Evolutionary conservation across 2,329 filamentous ascomycete genomes (phyloP).

Genomic region (Ophiostoma sp.): DNA sequence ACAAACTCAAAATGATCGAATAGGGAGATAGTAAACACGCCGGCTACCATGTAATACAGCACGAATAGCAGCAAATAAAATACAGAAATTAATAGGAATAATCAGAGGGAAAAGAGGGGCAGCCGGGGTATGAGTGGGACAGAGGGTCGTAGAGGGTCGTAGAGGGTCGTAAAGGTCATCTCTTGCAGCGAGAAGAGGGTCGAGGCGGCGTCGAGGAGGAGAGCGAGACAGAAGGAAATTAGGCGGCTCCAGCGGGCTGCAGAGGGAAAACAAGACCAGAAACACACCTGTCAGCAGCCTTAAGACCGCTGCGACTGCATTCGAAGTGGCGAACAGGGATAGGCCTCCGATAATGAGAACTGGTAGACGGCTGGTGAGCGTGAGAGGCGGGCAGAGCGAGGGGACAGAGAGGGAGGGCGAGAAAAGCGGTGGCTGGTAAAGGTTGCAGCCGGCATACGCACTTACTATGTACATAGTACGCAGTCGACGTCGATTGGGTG

Average conservation of each 20-base stretch:
- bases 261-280: not conserved
- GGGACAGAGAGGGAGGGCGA: not conserved
- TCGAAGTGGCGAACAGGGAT: not conserved
- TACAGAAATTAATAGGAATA: not conserved
- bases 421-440: slow-evolving; percentile 25
- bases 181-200: not conserved
- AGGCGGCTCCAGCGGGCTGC: not conserved
- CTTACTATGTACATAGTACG: too few relatives aligned
- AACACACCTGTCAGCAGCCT: not conserved
- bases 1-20: not conserved
- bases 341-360: not conserved
- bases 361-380: not conserved
- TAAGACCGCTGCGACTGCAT: not conserved
- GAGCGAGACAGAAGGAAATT: not conserved
- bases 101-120: not conserved
- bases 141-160: not conserved
- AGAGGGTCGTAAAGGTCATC: not conserved
- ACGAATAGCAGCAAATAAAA: slow-evolving; percentile 3
- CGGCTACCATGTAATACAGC: not conserved
- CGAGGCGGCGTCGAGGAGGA: not conserved
- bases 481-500: not conserved
- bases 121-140: not conserved
- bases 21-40: slow-evolving; percentile 4
- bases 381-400: not conserved
- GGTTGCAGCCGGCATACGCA: slow-evolving; percentile 9